Base-by-base conservation (phyloP, 768 basidiomycete genomes). In the Dictyophora rubrovolvata region DNA sequence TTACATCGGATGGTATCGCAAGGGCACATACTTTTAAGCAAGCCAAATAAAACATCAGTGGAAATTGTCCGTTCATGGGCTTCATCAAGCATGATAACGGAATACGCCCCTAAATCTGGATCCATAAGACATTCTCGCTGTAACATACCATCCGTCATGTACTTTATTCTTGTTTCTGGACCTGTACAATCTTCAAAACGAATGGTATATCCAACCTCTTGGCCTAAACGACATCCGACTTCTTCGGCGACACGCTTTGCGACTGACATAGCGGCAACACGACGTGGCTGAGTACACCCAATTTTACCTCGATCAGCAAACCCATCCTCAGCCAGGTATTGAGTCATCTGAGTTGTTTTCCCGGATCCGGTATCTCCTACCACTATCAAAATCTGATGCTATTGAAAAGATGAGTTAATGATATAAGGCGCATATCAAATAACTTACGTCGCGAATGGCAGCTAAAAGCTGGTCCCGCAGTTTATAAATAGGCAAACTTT, bases 81-180 rank as follows among this genome's bases (percentile, higher is more conserved):
- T 74, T 99, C 96, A 69, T 99, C 96, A 69, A 99, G 78, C 89
- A 99, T 99, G 71, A 99, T 76, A 56, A 97, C 92, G 1, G 91
- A 92, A 69, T 99, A 99, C 51, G 84, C 81, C 61, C 85, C 89
- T 69, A 93, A 86, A 61, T 96, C 84, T 5, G 95, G 95, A 67
- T 99, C 96, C 68, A 98, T 89, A 55, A 99, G 76, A 63, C 88
- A 92, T 77, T 99, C 96, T 73, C 96, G 83, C 67, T 97, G 91
- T 22, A 99, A 79, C 93, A 99, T 97, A 75, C 96, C 96, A 68
- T 98, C 96, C 67, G 96, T 99, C 96, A 99, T 97, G 80, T 96
- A 99, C 73, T 98, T 99, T 80, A 99, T 99, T 68, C 89, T 85
- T 2, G 96, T 98, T 73, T 99, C 96, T 3, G 96, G 95, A 68